These are phyloP conservation scores for Suillus spraguei DNA, from an alignment of 768 basidiomycete species.

Conservation along the genomic window DNA sequence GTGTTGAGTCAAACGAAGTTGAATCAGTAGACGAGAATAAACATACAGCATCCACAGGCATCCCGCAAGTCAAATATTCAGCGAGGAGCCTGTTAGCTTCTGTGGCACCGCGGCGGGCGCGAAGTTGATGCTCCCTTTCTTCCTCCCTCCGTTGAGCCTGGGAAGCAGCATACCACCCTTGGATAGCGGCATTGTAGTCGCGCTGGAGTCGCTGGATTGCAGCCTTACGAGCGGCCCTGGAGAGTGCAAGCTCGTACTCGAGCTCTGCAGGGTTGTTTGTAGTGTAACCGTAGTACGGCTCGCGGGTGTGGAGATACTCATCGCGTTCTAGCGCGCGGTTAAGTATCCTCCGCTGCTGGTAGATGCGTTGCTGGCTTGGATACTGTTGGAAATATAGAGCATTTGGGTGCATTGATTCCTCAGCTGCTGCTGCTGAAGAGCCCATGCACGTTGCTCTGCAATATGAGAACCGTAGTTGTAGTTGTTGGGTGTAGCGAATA, in stretches of 20 bases:
- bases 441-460: slow-evolving; percentile 28
- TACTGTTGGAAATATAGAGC: not conserved
- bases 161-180: not conserved
- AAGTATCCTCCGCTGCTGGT: not conserved
- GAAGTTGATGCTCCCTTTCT: not conserved
- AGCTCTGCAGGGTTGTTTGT: not conserved
- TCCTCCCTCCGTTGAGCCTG: slow-evolving; percentile 1
- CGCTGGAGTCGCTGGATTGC: not conserved
- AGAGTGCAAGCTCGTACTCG: not conserved
- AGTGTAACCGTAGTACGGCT: not conserved
- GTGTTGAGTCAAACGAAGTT: not conserved
- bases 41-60: slow-evolving; percentile 8
- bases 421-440: not conserved
- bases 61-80: not conserved
- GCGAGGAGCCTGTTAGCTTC: not conserved
- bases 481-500: not conserved
- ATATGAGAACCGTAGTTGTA: slow-evolving; percentile 13
- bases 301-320: not conserved
- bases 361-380: not conserved
- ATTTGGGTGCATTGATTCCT: slow-evolving; percentile 10
- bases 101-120: not conserved
- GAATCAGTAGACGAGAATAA: not conserved
- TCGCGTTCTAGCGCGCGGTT: not conserved
- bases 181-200: not conserved
- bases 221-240: not conserved